These are phyloP conservation scores for Colletotrichum chlorophyti DNA, from an alignment of 2,329 filamentous ascomycete species.

Conservation along the genomic window DNA sequence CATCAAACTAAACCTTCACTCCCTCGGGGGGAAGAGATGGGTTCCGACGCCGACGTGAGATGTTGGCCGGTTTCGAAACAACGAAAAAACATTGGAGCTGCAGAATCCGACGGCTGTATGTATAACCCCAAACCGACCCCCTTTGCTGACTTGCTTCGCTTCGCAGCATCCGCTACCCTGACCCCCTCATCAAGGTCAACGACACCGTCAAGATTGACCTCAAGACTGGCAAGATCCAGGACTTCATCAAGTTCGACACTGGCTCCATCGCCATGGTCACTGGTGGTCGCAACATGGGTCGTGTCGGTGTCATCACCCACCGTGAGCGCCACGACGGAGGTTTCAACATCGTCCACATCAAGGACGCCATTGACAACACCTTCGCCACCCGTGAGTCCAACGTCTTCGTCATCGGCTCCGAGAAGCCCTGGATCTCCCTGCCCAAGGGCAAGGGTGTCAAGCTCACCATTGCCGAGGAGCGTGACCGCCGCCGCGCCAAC, in stretches of 20 bases:
- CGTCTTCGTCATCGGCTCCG: slow-evolving; percentile 98
- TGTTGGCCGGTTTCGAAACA: slow-evolving; percentile 21
- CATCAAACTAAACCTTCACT: no score
- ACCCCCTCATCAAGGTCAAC: slow-evolving; percentile 99
- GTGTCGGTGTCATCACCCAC: slow-evolving; percentile 99
- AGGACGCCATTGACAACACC: slow-evolving; percentile 99
- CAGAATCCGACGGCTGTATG: slow-evolving; percentile 59
- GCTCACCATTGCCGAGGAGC: slow-evolving; percentile 98
- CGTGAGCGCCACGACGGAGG: slow-evolving; percentile 99
- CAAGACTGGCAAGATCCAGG: slow-evolving; percentile 93
- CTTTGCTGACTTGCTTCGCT: slow-evolving; percentile 47
- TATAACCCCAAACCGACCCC: slow-evolving; percentile 36
- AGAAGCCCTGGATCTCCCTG: slow-evolving; percentile 99
- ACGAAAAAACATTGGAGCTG: slow-evolving; percentile 41
- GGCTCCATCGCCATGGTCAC: slow-evolving; percentile 98
- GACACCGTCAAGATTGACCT: slow-evolving; percentile 99
- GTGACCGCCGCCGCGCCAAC: slow-evolving; percentile 89
- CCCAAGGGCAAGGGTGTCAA: slow-evolving; percentile 99
- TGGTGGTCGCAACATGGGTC: slow-evolving; percentile 99
- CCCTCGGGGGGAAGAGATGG: slow-evolving; percentile 14
- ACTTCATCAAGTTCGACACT: slow-evolving; percentile 99
- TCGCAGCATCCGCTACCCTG: slow-evolving; percentile 96
- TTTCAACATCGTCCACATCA: slow-evolving; percentile 99
- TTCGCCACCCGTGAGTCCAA: slow-evolving; percentile 99
- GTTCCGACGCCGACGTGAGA: slow-evolving; percentile 27